Conservation (phyloP, 2,329 filamentous ascomycete species). For the Metarhizium guizhouense region DNA sequence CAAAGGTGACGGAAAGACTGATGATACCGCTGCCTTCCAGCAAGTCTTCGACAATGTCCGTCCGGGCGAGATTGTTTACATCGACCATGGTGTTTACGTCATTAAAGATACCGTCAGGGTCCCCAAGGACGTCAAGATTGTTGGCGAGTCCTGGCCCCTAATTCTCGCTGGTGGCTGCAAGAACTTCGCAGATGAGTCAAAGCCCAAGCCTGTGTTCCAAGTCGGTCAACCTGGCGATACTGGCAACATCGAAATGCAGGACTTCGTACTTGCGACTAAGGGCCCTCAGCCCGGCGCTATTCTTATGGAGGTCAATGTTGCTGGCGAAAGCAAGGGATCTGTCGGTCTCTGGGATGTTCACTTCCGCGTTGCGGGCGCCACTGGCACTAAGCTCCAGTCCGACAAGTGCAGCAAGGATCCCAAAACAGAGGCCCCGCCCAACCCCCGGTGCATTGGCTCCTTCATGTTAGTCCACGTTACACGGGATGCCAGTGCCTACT, state of each 20-base stretch:
- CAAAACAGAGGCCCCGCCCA: slow-evolving; percentile 47
- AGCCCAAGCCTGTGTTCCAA: slow-evolving; percentile 79
- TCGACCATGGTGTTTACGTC: slow-evolving; percentile 67
- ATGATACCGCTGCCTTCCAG: slow-evolving; percentile 83
- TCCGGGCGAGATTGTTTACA: slow-evolving; percentile 59
- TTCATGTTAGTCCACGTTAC: slow-evolving; percentile 64
- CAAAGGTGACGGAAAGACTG: slow-evolving; percentile 76
- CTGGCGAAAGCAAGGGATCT: slow-evolving; percentile 54
- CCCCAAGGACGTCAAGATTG: slow-evolving; percentile 75
- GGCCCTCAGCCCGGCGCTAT: slow-evolving; percentile 82
- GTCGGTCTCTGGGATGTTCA: slow-evolving; percentile 94
- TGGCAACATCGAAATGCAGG: slow-evolving; percentile 78
- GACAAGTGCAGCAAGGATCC: slow-evolving; percentile 74
- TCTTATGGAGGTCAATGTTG: slow-evolving; percentile 85
- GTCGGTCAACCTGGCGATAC: slow-evolving; percentile 69
- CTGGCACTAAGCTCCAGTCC: slow-evolving; percentile 74
- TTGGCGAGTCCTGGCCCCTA: slow-evolving; percentile 84
- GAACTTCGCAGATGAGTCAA: slow-evolving; percentile 63
- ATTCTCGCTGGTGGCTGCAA: slow-evolving; percentile 70
- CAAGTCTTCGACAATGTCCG: slow-evolving; percentile 60
- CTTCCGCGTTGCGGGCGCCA: slow-evolving; percentile 80
- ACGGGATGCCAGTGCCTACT: slow-evolving; percentile 56
- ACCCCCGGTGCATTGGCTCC: slow-evolving; percentile 62
- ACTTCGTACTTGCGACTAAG: slow-evolving; percentile 76
- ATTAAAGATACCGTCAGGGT: slow-evolving; percentile 62